Percentiles rank a stretch among this genome's conserved stretches.
Evolutionary conservation across 306 rosid species (phyloP).

Genomic region (Quercus engelmannii): DNA sequence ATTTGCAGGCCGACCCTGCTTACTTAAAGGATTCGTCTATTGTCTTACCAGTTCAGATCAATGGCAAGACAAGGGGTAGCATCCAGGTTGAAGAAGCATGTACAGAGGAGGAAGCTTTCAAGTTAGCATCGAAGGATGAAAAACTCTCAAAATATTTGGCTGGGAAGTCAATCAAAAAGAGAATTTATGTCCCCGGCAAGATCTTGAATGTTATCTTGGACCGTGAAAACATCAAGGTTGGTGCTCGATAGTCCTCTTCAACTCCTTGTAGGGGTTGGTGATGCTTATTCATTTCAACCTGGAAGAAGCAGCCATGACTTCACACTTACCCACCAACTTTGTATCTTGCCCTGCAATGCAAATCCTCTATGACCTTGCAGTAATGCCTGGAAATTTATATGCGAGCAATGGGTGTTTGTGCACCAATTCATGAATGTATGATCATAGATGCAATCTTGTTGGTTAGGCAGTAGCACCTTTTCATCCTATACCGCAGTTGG

Average conservation of each 20-base stretch:
- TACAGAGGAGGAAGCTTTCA: constrained; percentile 78
- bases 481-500: too few relatives aligned
- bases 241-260: constrained; percentile 27
- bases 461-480: too few relatives aligned
- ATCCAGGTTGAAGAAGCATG: constrained; percentile 79
- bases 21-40: constrained; percentile 71
- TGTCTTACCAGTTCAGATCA: constrained; percentile 87
- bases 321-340: constrained; percentile 19
- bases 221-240: constrained; percentile 54
- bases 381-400: too few relatives aligned
- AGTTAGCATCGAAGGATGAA: constrained; percentile 62
- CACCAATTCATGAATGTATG: too few relatives aligned
- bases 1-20: constrained; percentile 62
- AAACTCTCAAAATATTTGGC: constrained; percentile 69
- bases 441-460: too few relatives aligned
- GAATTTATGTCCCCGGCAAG: constrained; percentile 84
- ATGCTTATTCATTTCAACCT: constrained; percentile 5
- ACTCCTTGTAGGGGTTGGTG: background rate
- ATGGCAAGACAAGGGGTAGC: constrained; percentile 96
- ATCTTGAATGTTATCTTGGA: constrained; percentile 85
- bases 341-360: background rate
- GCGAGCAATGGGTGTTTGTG: too few relatives aligned
- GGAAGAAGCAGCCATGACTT: constrained; percentile 9
- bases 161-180: constrained; percentile 61
- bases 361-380: background rate